Conservation (phyloP, 441 rosid genomes). For the Eutrema salsugineum region DNA sequence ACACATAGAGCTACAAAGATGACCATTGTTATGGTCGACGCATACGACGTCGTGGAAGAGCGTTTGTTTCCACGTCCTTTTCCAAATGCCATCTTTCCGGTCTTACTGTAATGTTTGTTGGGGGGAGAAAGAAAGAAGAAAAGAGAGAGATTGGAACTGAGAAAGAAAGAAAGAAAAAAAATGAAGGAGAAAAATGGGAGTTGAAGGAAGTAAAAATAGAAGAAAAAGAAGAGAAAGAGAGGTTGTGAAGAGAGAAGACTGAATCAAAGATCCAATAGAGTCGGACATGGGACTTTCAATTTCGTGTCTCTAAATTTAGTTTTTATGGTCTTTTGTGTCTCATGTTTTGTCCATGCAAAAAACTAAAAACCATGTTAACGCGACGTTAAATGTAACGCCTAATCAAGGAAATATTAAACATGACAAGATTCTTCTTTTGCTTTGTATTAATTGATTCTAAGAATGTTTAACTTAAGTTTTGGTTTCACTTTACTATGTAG, state of each 20-base stretch:
- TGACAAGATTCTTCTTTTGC: neutral
- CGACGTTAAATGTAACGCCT: neutral
- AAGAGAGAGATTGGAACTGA: neutral
- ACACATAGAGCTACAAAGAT: conserved; percentile 63
- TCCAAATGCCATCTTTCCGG: conserved; percentile 49
- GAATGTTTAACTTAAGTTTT: neutral
- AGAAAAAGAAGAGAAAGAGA: conserved; percentile 36
- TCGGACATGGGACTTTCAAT: conserved; percentile 42
- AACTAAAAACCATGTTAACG: neutral
- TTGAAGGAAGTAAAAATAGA: conserved; percentile 26
- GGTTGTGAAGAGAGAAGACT: conserved; percentile 44
- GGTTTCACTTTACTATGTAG: neutral
- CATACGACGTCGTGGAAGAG: conserved; percentile 49
- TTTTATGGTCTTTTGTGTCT: conserved; percentile 23
- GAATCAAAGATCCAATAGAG: conserved; percentile 58
- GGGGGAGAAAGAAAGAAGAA: neutral
- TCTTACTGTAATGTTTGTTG: neutral
- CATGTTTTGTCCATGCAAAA: neutral
- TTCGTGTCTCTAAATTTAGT: conserved; percentile 26
- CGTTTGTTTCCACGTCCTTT: conserved; percentile 63
- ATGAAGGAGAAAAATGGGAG: conserved; percentile 17
- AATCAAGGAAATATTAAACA: neutral
- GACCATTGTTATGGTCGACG: conserved; percentile 68
- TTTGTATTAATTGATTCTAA: neutral
- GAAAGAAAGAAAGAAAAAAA: neutral